phyloP scores from a whole-genome alignment of 345 rosid species.

The Luvunga scandens region DNA sequence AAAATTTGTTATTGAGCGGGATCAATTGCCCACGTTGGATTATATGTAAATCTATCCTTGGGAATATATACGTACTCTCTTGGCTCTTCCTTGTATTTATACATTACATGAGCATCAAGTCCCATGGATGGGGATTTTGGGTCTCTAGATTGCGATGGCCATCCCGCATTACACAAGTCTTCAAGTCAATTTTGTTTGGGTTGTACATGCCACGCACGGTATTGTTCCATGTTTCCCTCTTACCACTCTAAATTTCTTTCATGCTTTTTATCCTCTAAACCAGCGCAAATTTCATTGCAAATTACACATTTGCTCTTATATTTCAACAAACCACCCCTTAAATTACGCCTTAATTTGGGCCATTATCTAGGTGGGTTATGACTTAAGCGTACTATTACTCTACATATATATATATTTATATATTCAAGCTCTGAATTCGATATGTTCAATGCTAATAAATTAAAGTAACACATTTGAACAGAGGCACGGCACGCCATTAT shows the following conservation, averaged over 20 bases:
- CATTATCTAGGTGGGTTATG: conserved; percentile 22
- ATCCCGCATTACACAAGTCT: neutral
- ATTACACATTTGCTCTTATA: neutral
- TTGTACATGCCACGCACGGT: conserved; percentile 18
- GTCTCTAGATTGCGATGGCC: conserved; percentile 10
- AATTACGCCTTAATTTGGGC: conserved; percentile 59
- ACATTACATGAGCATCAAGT: neutral
- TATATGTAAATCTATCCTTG: too few relatives aligned
- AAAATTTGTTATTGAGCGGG: too few relatives aligned
- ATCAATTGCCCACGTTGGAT: too few relatives aligned
- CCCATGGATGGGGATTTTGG: conserved; percentile 10
- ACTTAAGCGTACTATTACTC: neutral
- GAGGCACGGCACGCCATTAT: neutral
- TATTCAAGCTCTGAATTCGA: conserved; percentile 12
- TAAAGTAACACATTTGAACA: neutral
- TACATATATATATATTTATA: neutral
- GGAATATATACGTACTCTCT: too few relatives aligned
- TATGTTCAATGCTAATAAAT: neutral
- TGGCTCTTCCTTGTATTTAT: neutral
- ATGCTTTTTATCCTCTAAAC: conserved; percentile 13
- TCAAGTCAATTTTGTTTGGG: conserved; percentile 30
- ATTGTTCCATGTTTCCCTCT: conserved; percentile 36
- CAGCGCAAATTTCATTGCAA: conserved; percentile 5
- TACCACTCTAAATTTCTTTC: conserved; percentile 5
- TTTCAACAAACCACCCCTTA: conserved; percentile 36